Percentiles rank a stretch among this genome's conserved stretches.
These are phyloP conservation scores for Penicillium mononematosum DNA, from an alignment of 495 filamentous ascomycete species.

Conservation along the genomic window DNA sequence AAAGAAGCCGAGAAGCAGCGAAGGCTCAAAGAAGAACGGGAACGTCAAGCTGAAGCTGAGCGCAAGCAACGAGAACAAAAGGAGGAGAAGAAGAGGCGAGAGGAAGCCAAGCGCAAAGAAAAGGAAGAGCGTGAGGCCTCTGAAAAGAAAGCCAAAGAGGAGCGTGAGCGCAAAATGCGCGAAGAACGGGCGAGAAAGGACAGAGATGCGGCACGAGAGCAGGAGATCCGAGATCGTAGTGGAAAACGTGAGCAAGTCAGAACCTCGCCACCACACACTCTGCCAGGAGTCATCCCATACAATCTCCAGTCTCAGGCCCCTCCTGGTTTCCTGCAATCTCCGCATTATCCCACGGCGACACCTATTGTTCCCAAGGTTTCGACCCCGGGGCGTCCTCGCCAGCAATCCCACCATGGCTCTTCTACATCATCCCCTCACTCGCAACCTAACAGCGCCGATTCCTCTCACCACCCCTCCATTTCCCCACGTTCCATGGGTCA, in stretches of 20 bases:
- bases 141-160: conserved; percentile 64
- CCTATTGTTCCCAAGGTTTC: conserved; percentile 80
- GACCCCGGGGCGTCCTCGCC: conserved; percentile 72
- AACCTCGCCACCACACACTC: conserved; percentile 43
- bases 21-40: conserved; percentile 76
- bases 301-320: conserved; percentile 48
- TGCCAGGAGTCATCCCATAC: conserved; percentile 52
- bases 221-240: conserved; percentile 45
- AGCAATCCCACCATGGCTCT: conserved; percentile 78
- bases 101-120: conserved; percentile 60
- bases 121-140: conserved; percentile 75
- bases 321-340: conserved; percentile 60
- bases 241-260: conserved; percentile 47
- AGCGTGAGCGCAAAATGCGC: conserved; percentile 65
- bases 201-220: conserved; percentile 45
- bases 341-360: conserved; percentile 72
- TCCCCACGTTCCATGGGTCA: conserved; percentile 44
- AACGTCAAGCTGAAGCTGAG: conserved; percentile 73
- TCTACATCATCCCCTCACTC: conserved; percentile 63
- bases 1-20: conserved; percentile 79
- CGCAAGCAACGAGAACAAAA: conserved; percentile 72
- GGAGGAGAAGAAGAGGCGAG: conserved; percentile 68
- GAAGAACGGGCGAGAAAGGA: conserved; percentile 60
- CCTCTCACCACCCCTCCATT: conserved; percentile 37
- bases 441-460: conserved; percentile 40